Base-by-base conservation (phyloP, 352 stramenopile genomes). In the Thraustochytrium striatum region DNA sequence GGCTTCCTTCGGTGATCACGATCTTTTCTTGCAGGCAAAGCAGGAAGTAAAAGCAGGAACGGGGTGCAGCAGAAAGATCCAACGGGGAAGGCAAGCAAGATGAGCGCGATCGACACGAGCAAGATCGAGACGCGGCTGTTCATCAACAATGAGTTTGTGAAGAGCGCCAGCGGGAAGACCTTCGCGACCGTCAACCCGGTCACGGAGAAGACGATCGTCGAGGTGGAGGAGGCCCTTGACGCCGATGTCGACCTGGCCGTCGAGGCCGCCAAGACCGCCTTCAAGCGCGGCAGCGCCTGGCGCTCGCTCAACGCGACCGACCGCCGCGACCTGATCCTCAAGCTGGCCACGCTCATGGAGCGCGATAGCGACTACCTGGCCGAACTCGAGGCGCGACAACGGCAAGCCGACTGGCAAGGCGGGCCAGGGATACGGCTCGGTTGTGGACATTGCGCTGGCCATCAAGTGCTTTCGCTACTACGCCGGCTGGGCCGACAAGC, bases 61-160 rank as follows among this genome's bases (percentile, higher is more conserved):
- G 28, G 19, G 36, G 36, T 68, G 30, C 36, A 19, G 16, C 19
- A n/a, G 57, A 68, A 57, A 57, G 36, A 57, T 19, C 57, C 16
- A 68, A 68, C 30, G 30, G n/a, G n/a, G n/a, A n/a, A n/a, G n/a
- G n/a, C n/a, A n/a, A n/a, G n/a, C n/a, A 59, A 68, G 36, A 19
- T n/a, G 57, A 16, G 19, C 16, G 30, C 57, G 19, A 52, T 59
- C 30, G 19, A 68, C 16, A 19, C 36, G 57, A 68, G 16, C 16
- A 57, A 57, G 16, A 16, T 21, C 19, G 19, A 91, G 83, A 91
- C 88, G 75, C 88, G 91, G 44, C 82, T 95, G 57, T 86, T 95
- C 68, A 94, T 95, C 82, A 89, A 92, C 84, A 86, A 86, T 84
- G 82, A 93, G 82, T 94, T 93, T 70, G 89, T 94, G 58, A 85